A percentile compares a stretch with the other conserved stretches of the same genome.
Conservation (phyloP, 2,329 filamentous ascomycete species). For the Talaromyces rugulosus region DNA sequence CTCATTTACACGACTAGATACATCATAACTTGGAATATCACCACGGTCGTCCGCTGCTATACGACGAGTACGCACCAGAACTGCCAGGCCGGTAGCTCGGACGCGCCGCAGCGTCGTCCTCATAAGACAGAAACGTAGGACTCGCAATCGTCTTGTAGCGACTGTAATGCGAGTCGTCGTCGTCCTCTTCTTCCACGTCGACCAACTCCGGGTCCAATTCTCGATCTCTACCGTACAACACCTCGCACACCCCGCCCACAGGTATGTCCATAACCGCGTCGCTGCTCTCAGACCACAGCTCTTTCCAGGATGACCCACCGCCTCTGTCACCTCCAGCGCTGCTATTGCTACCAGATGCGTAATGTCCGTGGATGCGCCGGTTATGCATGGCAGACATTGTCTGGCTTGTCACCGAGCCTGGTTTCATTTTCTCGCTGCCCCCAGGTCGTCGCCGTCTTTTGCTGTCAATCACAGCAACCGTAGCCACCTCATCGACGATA, state of each 20-base stretch:
- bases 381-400: constrained; percentile 38
- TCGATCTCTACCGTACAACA: constrained; percentile 70
- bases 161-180: background rate
- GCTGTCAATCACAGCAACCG: constrained; percentile 75
- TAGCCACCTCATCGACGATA: constrained; percentile 83
- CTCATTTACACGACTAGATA: background rate
- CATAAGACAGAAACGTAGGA: background rate
- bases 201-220: constrained; percentile 24
- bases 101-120: background rate
- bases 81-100: background rate
- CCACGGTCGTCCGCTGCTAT: background rate
- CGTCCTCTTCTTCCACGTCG: background rate
- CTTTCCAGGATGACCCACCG: constrained; percentile 65
- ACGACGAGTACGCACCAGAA: constrained; percentile 3
- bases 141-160: constrained; percentile 2
- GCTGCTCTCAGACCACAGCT: constrained; percentile 85
- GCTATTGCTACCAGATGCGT: constrained; percentile 3
- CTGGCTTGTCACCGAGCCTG: constrained; percentile 37
- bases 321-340: constrained; percentile 13
- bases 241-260: constrained; percentile 88
- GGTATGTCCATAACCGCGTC: constrained; percentile 98
- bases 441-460: constrained; percentile 55
- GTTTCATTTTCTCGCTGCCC: constrained; percentile 40
- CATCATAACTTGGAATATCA: background rate
- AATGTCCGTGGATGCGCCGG: constrained; percentile 17